Conservation (phyloP, 1,284 basidiomycete genomes). For the Malassezia caprae region DNA sequence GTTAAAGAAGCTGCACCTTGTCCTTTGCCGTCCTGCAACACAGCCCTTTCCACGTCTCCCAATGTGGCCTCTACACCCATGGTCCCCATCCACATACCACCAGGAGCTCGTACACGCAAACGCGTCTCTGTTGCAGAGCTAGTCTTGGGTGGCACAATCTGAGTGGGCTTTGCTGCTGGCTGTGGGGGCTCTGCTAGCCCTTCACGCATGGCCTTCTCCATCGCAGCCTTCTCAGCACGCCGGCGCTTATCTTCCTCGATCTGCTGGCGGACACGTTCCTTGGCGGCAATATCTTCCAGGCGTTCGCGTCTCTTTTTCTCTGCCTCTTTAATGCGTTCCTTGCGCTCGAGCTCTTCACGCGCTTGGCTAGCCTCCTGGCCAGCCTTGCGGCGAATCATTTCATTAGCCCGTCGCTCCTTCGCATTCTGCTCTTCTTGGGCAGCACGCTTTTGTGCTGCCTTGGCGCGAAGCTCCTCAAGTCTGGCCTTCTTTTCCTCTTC, state of each 20-base stretch:
- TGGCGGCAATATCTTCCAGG: constrained; percentile 30
- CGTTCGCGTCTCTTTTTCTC: constrained; percentile 40
- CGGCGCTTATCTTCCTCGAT: constrained; percentile 46
- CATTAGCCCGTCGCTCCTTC: constrained; percentile 36
- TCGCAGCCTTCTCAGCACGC: constrained; percentile 37
- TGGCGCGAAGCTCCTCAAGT: constrained; percentile 57
- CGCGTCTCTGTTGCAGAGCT: constrained; percentile 34
- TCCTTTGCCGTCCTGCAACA: constrained; percentile 30
- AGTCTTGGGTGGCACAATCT: constrained; percentile 12
- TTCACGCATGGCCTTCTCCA: constrained; percentile 38
- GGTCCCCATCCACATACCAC: constrained; percentile 41
- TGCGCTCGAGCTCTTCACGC: constrained; percentile 41
- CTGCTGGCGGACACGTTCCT: constrained; percentile 39
- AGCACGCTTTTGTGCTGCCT: constrained; percentile 37
- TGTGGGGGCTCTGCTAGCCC: constrained; percentile 5
- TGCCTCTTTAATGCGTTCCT: constrained; percentile 42
- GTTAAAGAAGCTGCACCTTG: constrained; percentile 23
- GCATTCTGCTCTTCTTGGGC: constrained; percentile 35
- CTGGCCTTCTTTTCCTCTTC: constrained; percentile 84
- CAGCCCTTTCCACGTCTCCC: constrained; percentile 24
- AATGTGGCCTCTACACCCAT: constrained; percentile 34
- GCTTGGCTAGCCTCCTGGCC: constrained; percentile 35
- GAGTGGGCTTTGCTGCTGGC: constrained; percentile 9
- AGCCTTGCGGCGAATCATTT: constrained; percentile 45
- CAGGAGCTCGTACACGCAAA: constrained; percentile 34